phyloP scores from a whole-genome alignment of 768 basidiomycete genomes.

The Paxillus involutus region DNA sequence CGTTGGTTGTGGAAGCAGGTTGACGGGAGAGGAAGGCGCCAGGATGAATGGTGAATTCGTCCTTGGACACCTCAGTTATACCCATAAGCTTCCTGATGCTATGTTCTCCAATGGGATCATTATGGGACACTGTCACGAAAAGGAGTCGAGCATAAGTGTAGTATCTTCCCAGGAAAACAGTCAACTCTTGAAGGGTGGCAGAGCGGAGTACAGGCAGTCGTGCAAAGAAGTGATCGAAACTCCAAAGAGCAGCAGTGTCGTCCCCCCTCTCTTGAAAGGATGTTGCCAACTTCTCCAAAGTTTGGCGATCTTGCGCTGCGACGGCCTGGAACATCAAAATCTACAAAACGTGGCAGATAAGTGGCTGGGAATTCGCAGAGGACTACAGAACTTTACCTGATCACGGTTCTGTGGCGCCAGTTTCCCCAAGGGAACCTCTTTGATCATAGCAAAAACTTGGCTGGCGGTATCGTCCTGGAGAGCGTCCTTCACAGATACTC shows the following conservation, averaged over 20 bases:
- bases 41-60: no score
- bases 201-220: constrained; percentile 25
- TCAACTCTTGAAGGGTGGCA: constrained; percentile 24
- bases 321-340: constrained; percentile 36
- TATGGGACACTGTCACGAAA: constrained; percentile 22
- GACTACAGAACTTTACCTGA: constrained; percentile 11
- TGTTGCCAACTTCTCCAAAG: constrained; percentile 32
- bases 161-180: constrained; percentile 34
- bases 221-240: constrained; percentile 43
- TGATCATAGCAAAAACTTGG: neutral
- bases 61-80: no score
- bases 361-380: neutral
- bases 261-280: constrained; percentile 30
- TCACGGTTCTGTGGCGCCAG: neutral
- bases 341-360: neutral
- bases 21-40: no score
- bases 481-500: constrained; percentile 6
- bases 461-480: no score
- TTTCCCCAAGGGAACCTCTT: neutral
- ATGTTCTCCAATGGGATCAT: constrained; percentile 17
- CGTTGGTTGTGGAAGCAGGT: no score
- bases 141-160: constrained; percentile 35
- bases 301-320: constrained; percentile 11
- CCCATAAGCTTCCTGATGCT: no score
- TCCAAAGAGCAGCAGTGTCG: constrained; percentile 38